Base-by-base conservation (phyloP, 768 basidiomycete species). In the Suillus paluster region DNA sequence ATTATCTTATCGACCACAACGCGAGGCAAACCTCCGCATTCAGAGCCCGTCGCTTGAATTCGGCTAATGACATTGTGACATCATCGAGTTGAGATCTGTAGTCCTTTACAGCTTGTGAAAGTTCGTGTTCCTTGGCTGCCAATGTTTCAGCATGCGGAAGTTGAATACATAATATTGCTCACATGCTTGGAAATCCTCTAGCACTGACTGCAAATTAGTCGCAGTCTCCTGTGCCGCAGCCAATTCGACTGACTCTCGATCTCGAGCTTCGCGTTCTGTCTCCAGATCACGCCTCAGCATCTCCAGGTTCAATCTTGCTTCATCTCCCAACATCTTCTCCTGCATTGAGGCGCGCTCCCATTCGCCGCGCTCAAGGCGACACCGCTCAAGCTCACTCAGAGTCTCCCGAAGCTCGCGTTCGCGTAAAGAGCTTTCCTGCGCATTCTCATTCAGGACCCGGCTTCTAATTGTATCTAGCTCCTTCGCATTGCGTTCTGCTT, bases 171-270 rank as follows among this genome's bases (percentile, higher is more conserved):
- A 59, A 52, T 46, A 30, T 4, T 78, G 53, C 90, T 62, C 67
- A 96, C 97, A 90, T 58, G 88, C 81, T 77, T 99, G 95, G 77
- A 99, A 99, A 76, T 99, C 97, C 70, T 94, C 90, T 68, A 99
- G 77, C 4, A 99, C 97, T 4, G 91, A 90, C 73, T 98, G 93
- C 62, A 99, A 73, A 76, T 99, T 99, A 8, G 76, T 79, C 5
- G 88, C 85, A 68, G 89, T 91, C 77, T 93, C 89, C 64, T 80
- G 80, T 67, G 94, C 92, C 21, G 78, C 73, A 63, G 88, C 88
- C 44, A 94, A 78, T 64, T 87, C 85, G 0, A 69, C 79, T 34
- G 73, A 70, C 19, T 88, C 86, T 65, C 83, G 78, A 68, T 85
- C 82, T 66, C 86, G 77, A 38, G 80, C 82, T 58, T 86, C 87